Evolutionary conservation across 2,329 filamentous ascomycete species (phyloP).

Genomic region (Trichoderma guizhouense): DNA sequence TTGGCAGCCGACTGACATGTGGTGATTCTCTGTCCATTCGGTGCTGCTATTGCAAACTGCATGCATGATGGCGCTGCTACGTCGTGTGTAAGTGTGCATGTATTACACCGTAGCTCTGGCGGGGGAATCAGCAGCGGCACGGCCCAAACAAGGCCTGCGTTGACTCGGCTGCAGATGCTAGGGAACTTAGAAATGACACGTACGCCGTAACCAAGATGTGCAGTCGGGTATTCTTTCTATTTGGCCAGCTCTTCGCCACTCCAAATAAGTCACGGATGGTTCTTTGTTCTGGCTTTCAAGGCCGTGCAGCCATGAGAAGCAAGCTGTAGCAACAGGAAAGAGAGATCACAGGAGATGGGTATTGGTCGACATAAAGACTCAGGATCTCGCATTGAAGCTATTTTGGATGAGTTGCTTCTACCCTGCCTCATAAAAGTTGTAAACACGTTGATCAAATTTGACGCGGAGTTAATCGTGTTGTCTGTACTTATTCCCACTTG

Average conservation of each 20-base stretch:
- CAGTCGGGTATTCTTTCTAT: background rate
- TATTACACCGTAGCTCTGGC: background rate
- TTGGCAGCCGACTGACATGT: background rate
- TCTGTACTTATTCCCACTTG: background rate
- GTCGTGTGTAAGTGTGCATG: background rate
- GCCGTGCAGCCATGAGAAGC: background rate
- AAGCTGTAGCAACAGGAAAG: background rate
- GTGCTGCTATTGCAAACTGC: background rate
- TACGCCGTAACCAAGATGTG: background rate
- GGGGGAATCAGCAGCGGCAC: background rate
- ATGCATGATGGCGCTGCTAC: slow-evolving; percentile 1
- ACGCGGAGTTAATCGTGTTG: background rate
- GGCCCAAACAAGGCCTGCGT: background rate
- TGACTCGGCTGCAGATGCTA: background rate
- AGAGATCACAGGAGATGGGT: background rate
- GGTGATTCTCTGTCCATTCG: slow-evolving; percentile 7
- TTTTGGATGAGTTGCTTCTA: background rate
- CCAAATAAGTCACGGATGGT: background rate
- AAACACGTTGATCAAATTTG: background rate
- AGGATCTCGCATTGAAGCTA: background rate
- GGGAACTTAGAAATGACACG: background rate
- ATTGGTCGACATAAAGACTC: background rate
- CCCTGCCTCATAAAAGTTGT: background rate
- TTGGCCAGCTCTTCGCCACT: background rate
- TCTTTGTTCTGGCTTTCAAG: background rate